These are phyloP conservation scores for Noccaea caerulescens DNA, from an alignment of 345 rosid species.

Conservation along the genomic window DNA sequence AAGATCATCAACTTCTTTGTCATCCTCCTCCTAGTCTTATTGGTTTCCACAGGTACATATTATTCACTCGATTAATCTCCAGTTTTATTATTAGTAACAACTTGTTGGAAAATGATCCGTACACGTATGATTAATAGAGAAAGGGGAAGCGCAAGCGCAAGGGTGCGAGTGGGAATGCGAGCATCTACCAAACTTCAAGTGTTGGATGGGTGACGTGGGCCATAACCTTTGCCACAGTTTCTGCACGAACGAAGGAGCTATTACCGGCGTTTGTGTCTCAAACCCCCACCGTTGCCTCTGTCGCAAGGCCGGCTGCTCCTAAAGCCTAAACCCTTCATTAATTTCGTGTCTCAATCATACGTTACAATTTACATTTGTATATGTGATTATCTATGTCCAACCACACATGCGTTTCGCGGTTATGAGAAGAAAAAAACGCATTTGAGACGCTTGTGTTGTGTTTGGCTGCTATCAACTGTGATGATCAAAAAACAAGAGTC, in stretches of 20 bases:
- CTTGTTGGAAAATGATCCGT: not conserved
- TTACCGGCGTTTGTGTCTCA: constrained; percentile 26
- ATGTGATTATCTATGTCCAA: not conserved
- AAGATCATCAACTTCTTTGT: constrained; percentile 29
- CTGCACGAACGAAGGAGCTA: constrained; percentile 37
- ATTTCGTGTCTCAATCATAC: too few relatives aligned
- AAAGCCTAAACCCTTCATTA: too few relatives aligned
- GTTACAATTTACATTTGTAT: too few relatives aligned
- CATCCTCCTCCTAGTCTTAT: constrained; percentile 22
- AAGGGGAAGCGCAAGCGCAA: constrained; percentile 36
- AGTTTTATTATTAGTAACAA: not conserved
- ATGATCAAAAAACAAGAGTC: not conserved
- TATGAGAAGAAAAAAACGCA: not conserved
- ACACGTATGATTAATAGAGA: constrained; percentile 6
- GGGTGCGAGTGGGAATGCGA: constrained; percentile 37
- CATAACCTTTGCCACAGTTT: constrained; percentile 26
- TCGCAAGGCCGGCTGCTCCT: constrained; percentile 36
- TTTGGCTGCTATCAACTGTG: not conserved
- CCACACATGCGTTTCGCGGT: not conserved
- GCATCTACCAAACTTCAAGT: constrained; percentile 36
- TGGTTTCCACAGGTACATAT: constrained; percentile 32
- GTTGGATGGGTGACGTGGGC: constrained; percentile 27
- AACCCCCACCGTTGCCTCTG: constrained; percentile 32
- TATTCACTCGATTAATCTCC: not conserved
- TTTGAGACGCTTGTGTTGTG: not conserved